Percentiles rank a stretch among this genome's conserved stretches.
These are phyloP conservation scores for Vavraia culicis DNA, from an alignment of 371 early-diverging fungal genomes.

Conservation along the genomic window DNA sequence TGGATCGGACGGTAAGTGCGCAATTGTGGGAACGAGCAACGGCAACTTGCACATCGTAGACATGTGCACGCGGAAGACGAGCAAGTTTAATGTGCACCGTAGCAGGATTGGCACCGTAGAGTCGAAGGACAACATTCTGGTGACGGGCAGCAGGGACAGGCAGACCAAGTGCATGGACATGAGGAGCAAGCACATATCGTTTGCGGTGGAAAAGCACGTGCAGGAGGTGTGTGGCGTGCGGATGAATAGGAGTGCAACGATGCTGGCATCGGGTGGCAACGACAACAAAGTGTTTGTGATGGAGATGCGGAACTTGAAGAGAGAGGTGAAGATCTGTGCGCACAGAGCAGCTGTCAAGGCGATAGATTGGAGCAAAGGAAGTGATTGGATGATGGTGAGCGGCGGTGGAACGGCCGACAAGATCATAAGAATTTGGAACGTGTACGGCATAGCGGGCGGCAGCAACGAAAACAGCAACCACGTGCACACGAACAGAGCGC, in stretches of 20 bases:
- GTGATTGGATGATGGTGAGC: conserved; percentile 25
- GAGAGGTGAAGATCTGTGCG: conserved; percentile 17
- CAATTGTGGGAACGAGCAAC: conserved; percentile 31
- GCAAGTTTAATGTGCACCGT: conserved; percentile 21
- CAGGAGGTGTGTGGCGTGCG: conserved; percentile 44
- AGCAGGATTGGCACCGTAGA: conserved; percentile 41
- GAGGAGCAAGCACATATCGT: conserved; percentile 8
- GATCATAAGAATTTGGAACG: conserved; percentile 40
- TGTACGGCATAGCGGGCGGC: no score
- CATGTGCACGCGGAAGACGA: conserved; percentile 7
- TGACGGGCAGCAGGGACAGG: conserved; percentile 42
- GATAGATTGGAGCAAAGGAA: conserved; percentile 30
- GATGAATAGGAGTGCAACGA: conserved; percentile 14
- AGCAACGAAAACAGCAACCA: no score
- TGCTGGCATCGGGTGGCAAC: conserved; percentile 43
- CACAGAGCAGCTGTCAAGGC: conserved; percentile 45
- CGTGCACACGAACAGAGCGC: no score
- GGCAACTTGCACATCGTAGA: conserved; percentile 24
- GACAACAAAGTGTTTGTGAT: conserved; percentile 42
- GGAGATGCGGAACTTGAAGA: conserved; percentile 25
- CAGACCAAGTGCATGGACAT: conserved; percentile 38
- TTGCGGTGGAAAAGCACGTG: conserved; percentile 25
- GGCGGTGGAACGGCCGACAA: conserved; percentile 45
- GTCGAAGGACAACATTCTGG: conserved; percentile 17
- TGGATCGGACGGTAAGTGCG: conserved; percentile 8